phyloP scores from a whole-genome alignment of 768 basidiomycete species.

The Gyrodon lividus region DNA sequence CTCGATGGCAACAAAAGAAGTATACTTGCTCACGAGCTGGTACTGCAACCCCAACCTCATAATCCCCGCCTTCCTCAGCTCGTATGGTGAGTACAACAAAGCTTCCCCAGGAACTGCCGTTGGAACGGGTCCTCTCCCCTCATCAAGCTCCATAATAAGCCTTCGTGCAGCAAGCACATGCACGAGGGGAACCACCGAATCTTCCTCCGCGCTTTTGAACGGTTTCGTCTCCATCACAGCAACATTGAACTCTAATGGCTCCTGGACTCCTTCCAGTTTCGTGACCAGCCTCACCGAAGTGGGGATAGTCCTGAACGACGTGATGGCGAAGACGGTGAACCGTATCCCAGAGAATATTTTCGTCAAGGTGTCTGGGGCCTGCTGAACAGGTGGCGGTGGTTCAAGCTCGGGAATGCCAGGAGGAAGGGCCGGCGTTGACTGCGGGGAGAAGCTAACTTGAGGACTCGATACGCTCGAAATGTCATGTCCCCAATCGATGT shows the following conservation, averaged over 20 bases:
- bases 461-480: not conserved
- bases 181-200: slow-evolving; percentile 34
- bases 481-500: slow-evolving; percentile 49
- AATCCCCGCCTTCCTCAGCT: slow-evolving; percentile 44
- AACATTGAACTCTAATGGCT: slow-evolving; percentile 17
- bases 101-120: slow-evolving; percentile 23
- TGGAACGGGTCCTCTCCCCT: slow-evolving; percentile 34
- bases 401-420: slow-evolving; percentile 25
- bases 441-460: slow-evolving; percentile 3
- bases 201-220: slow-evolving; percentile 14
- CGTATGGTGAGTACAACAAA: slow-evolving; percentile 28
- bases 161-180: slow-evolving; percentile 55
- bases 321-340: slow-evolving; percentile 35
- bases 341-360: slow-evolving; percentile 35
- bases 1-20: slow-evolving; percentile 58
- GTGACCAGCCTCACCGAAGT: slow-evolving; percentile 26
- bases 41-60: slow-evolving; percentile 51
- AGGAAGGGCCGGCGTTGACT: slow-evolving; percentile 18
- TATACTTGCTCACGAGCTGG: slow-evolving; percentile 50
- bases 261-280: slow-evolving; percentile 24
- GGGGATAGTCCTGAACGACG: slow-evolving; percentile 24
- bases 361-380: slow-evolving; percentile 31
- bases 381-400: slow-evolving; percentile 35
- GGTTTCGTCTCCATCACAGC: slow-evolving; percentile 26
- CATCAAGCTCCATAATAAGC: slow-evolving; percentile 53